phyloP scores from a whole-genome alignment of 192 early-diverging fungal species.

The Rhizophagus prolifer region DNA sequence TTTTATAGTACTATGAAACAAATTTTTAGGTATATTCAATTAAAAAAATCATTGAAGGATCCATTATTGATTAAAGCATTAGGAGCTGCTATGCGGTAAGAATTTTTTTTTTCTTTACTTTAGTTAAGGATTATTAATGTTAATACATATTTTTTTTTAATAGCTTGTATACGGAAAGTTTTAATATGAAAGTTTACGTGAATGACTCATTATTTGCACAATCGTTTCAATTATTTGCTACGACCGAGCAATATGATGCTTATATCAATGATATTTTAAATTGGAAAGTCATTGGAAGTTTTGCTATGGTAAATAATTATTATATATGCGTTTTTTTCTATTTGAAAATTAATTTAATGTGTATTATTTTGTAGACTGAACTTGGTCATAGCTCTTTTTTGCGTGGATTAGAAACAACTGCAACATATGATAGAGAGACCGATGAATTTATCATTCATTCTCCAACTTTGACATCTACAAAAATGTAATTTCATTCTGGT shows the following conservation, averaged over 20 bases:
- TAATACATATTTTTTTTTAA: not conserved
- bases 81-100: slow-evolving; percentile 41
- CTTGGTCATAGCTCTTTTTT: slow-evolving; percentile 56
- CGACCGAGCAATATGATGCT: slow-evolving; percentile 50
- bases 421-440: slow-evolving; percentile 56
- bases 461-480: slow-evolving; percentile 58
- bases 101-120: not conserved
- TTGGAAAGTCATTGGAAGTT: slow-evolving; percentile 60
- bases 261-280: slow-evolving; percentile 48
- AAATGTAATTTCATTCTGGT: slow-evolving; percentile 41
- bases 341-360: not conserved
- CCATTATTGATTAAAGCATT: slow-evolving; percentile 39
- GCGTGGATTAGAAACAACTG: slow-evolving; percentile 63
- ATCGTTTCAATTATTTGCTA: slow-evolving; percentile 56
- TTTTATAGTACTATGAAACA: slow-evolving; percentile 50
- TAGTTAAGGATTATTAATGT: not conserved
- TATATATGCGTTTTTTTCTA: not conserved
- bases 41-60: slow-evolving; percentile 41
- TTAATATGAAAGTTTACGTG: slow-evolving; percentile 62
- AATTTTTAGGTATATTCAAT: slow-evolving; percentile 43
- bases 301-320: slow-evolving; percentile 58
- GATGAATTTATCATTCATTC: slow-evolving; percentile 65
- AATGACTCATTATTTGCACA: slow-evolving; percentile 59
- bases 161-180: slow-evolving; percentile 57
- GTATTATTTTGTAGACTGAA: slow-evolving; percentile 50